These are phyloP conservation scores for Nothomitra cinnamomea DNA, from an alignment of 2,329 filamentous ascomycete genomes.

Conservation along the genomic window DNA sequence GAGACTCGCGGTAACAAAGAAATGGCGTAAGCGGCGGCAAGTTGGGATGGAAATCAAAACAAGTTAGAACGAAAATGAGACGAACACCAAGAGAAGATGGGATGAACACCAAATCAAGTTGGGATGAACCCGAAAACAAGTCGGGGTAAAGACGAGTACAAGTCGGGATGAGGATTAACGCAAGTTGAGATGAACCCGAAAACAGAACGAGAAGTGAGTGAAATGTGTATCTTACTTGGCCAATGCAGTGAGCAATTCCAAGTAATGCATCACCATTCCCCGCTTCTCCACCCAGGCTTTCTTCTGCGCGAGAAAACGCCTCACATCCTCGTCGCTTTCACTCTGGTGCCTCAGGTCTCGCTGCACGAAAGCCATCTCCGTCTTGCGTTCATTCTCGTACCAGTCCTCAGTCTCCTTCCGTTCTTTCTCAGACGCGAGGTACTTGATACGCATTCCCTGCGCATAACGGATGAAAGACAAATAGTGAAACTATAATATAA, in stretches of 20 bases:
- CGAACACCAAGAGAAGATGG: too few species aligned
- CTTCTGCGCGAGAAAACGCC: background rate
- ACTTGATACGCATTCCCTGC: background rate
- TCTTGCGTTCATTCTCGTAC: background rate
- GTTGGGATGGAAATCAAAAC: too few species aligned
- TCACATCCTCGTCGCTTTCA: background rate
- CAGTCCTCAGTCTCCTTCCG: background rate
- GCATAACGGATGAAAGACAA: background rate
- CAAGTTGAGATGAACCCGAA: too few species aligned
- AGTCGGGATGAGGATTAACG: too few species aligned
- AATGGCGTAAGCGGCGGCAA: too few species aligned
- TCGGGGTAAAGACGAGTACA: too few species aligned
- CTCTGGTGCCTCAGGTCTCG: background rate
- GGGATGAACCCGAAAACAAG: too few species aligned
- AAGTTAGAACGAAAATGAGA: too few species aligned
- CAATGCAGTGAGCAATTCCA: background rate
- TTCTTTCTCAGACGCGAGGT: background rate
- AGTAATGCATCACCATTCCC: background rate
- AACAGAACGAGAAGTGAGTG: too few species aligned
- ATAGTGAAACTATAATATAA: background rate
- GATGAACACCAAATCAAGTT: too few species aligned
- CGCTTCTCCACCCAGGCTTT: background rate
- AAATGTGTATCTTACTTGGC: background rate
- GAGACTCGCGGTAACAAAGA: too few species aligned
- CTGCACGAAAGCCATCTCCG: background rate